These are phyloP conservation scores for Talaromyces proteolyticus DNA, from an alignment of 495 filamentous ascomycete species.

Conservation along the genomic window DNA sequence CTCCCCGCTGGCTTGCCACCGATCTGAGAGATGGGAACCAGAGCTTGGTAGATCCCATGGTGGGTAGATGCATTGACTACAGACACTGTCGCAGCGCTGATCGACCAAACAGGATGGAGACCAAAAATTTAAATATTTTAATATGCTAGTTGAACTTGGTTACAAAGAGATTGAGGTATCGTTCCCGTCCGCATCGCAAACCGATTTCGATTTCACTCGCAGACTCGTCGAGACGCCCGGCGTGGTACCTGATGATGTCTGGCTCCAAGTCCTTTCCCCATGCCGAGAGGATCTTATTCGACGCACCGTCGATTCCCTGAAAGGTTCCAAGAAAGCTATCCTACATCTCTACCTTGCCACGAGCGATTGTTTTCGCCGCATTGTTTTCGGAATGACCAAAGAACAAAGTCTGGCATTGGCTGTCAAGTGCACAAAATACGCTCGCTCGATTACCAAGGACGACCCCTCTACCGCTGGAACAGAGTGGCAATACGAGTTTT, in stretches of 20 bases:
- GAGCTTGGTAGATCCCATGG: conserved; percentile 84
- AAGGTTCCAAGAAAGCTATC: conserved; percentile 90
- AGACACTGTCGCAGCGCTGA: background rate
- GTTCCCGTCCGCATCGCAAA: conserved; percentile 90
- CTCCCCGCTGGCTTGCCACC: conserved; percentile 81
- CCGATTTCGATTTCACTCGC: conserved; percentile 92
- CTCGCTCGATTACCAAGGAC: conserved; percentile 90
- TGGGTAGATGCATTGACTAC: conserved; percentile 15
- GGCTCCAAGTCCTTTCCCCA: conserved; percentile 89
- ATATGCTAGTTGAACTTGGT: conserved; percentile 87
- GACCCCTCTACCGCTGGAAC: conserved; percentile 67
- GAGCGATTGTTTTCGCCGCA: conserved; percentile 82
- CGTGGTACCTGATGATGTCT: conserved; percentile 85
- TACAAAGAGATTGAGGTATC: conserved; percentile 99
- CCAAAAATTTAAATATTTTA: conserved; percentile 92
- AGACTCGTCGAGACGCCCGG: conserved; percentile 83
- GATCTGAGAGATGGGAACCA: conserved; percentile 88
- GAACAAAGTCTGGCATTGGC: conserved; percentile 78
- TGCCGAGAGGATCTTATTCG: conserved; percentile 91
- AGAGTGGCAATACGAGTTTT: conserved; percentile 94
- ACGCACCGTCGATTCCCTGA: conserved; percentile 83
- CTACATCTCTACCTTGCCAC: conserved; percentile 96
- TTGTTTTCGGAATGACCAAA: conserved; percentile 84
- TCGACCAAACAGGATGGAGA: conserved; percentile 62
- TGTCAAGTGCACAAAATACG: conserved; percentile 79